Conservation (phyloP, 495 filamentous ascomycete species). For the Aspergillus homomorphus region DNA sequence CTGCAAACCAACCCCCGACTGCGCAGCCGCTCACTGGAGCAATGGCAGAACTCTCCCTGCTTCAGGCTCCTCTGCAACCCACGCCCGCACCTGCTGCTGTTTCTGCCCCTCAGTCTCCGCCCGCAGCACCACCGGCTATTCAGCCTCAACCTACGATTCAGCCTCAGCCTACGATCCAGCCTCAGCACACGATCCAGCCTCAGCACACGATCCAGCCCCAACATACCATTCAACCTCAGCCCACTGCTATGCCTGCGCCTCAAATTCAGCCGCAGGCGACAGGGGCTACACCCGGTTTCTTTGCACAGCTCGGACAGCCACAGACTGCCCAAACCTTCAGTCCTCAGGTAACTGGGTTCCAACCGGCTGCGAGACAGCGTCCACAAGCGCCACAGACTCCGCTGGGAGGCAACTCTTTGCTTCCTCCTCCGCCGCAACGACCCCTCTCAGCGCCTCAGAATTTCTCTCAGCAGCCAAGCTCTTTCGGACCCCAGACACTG, state of each 20-base stretch:
- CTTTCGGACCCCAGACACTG: constrained; percentile 69
- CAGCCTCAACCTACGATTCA: constrained; percentile 45
- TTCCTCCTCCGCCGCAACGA: constrained; percentile 78
- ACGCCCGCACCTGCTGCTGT: constrained; percentile 46
- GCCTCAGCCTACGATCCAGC: constrained; percentile 47
- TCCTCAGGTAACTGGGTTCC: constrained; percentile 48
- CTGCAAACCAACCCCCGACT: constrained; percentile 36
- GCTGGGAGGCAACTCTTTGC: constrained; percentile 60
- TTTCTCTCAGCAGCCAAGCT: constrained; percentile 64
- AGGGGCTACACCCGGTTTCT: constrained; percentile 50
- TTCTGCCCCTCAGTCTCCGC: constrained; percentile 25
- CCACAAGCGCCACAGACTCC: constrained; percentile 63
- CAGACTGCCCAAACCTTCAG: constrained; percentile 23
- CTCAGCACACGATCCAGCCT: constrained; percentile 44
- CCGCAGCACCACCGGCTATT: constrained; percentile 22
- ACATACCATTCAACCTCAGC: constrained; percentile 43
- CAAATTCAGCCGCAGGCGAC: constrained; percentile 52
- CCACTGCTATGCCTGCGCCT: constrained; percentile 46
- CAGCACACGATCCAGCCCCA: constrained; percentile 51
- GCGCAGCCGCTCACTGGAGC: constrained; percentile 62
- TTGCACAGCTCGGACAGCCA: constrained; percentile 47
- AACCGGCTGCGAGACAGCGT: constrained; percentile 59
- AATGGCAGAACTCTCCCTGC: constrained; percentile 75
- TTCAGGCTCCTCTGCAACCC: constrained; percentile 74
- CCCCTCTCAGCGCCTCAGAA: constrained; percentile 89